These are phyloP conservation scores for Hypericum perforatum DNA, from an alignment of 345 rosid genomes.

Conservation along the genomic window DNA sequence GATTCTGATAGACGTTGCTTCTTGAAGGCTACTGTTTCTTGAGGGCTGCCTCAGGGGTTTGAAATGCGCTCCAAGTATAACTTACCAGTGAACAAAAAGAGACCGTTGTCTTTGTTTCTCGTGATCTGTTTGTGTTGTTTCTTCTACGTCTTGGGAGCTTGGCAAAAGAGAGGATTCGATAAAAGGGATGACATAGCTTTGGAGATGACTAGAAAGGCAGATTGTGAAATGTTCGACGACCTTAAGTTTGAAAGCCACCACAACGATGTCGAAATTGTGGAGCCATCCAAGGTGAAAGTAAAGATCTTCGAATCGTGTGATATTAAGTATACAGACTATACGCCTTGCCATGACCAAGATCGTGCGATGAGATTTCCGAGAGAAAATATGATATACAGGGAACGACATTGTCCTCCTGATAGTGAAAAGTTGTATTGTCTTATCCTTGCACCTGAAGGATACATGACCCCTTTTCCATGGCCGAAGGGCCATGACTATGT, in stretches of 20 bases:
- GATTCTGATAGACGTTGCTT: background rate
- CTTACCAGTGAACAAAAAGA: conserved; percentile 32
- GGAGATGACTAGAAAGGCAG: conserved; percentile 52
- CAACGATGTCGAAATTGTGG: conserved; percentile 45
- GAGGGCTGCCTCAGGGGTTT: background rate
- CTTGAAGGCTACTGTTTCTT: background rate
- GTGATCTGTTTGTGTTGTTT: conserved; percentile 77
- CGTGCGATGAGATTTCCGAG: conserved; percentile 88
- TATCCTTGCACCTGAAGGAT: conserved; percentile 88
- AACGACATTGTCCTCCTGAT: conserved; percentile 86
- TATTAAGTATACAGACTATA: conserved; percentile 64
- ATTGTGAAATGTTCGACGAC: conserved; percentile 47
- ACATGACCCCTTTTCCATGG: conserved; percentile 86
- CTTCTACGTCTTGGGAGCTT: conserved; percentile 85
- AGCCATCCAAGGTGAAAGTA: conserved; percentile 42
- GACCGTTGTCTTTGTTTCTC: conserved; percentile 55
- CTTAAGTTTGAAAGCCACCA: conserved; percentile 77
- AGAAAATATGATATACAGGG: conserved; percentile 86
- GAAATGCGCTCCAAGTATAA: conserved; percentile 57
- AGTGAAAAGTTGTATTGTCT: conserved; percentile 78
- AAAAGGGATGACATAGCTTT: conserved; percentile 75
- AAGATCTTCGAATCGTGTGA: conserved; percentile 64
- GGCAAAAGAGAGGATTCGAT: conserved; percentile 95
- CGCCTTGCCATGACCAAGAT: conserved; percentile 95
- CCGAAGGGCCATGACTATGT: conserved; percentile 92